Evolutionary conservation across 495 filamentous ascomycete species (phyloP), one percentile per base, ranked within the genome.

Genomic region (Penicillium dipodomyicola): DNA sequence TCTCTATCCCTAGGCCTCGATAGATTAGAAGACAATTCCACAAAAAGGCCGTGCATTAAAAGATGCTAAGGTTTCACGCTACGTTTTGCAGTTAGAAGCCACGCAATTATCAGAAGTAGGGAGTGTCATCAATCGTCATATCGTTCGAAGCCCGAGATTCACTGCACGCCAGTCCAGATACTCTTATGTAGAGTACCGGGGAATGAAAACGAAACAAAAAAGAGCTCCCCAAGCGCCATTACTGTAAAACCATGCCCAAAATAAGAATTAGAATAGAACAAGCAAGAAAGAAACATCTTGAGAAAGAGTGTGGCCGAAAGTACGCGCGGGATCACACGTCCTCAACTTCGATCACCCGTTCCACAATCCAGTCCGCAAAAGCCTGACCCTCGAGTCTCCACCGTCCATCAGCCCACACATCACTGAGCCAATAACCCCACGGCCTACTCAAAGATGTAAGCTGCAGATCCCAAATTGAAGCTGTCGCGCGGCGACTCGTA

Each of bases 341-440:
- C 12, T 76, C 68, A 55, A 78, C 65, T 44, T 73, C 68, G 54
- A 78, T 54, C 17, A 75, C 61, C 42, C 58, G 61, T 49, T 77
- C 73, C 22, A 79, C 72, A 19, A 78, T 49, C 76, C 73, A 79
- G 61, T 82, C 69, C n/a, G 74, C 68, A 42, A 77, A 48, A 33
- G 53, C 61, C 60, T 82, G 79, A 7, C 66, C 72, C 47, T 79
- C 76, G 25, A 71, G 43, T 33, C 65, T 79, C 76, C 77, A 80
- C 35, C 67, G 60, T 2, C 68, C 70, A 37, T 69, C 64, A 6
- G 46, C 12, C 78, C 74, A 78, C 19, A 74, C 67, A 50, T 71
- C 75, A 29, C 56, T 51, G 5, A 74, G 27, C 74, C 73, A 76
- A 48, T 77, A 77, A 42, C 27, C 48, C 67, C 70, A 72, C 5